A percentile compares a stretch with the other conserved stretches of the same genome.
These are phyloP conservation scores for Cladosporium velox DNA, from an alignment of 2,329 filamentous ascomycete genomes.

Conservation along the genomic window DNA sequence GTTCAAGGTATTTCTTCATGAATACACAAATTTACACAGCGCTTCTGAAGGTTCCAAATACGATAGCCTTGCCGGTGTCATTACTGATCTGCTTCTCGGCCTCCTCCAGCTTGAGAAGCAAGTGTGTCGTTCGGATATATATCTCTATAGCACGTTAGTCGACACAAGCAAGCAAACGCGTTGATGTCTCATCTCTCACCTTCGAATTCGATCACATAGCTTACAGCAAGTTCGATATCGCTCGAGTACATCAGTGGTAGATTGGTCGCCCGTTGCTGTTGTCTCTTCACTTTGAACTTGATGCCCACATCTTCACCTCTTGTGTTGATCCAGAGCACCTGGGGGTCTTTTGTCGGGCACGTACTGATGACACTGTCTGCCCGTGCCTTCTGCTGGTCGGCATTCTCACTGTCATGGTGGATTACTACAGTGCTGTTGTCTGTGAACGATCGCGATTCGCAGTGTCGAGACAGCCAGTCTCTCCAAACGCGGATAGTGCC, in stretches of 20 bases:
- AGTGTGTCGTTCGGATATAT: conserved; percentile 62
- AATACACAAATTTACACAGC: not conserved
- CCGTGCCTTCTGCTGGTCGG: conserved; percentile 11
- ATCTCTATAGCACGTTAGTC: conserved; percentile 56
- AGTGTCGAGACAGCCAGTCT: conserved; percentile 64
- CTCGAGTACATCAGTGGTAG: conserved; percentile 56
- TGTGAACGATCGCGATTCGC: conserved; percentile 34
- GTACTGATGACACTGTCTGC: conserved; percentile 4
- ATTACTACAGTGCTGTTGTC: conserved; percentile 34
- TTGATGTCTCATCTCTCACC: conserved; percentile 51
- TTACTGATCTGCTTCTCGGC: conserved; percentile 62
- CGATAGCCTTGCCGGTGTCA: conserved; percentile 65
- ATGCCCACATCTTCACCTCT: conserved; percentile 64
- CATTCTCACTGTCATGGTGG: conserved; percentile 29
- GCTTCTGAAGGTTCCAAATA: conserved; percentile 55
- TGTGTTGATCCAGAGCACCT: conserved; percentile 69
- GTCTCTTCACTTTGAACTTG: conserved; percentile 64
- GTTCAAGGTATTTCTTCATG: not conserved
- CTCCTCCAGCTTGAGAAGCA: conserved; percentile 67
- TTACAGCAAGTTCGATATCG: conserved; percentile 67
- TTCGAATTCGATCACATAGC: conserved; percentile 71
- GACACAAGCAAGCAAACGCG: not conserved
- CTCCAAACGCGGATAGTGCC: conserved; percentile 71
- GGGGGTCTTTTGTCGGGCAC: conserved; percentile 36
- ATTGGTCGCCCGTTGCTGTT: conserved; percentile 45